phyloP scores from a whole-genome alignment of 75 land plant genomes.

The Gnetum montanum region DNA sequence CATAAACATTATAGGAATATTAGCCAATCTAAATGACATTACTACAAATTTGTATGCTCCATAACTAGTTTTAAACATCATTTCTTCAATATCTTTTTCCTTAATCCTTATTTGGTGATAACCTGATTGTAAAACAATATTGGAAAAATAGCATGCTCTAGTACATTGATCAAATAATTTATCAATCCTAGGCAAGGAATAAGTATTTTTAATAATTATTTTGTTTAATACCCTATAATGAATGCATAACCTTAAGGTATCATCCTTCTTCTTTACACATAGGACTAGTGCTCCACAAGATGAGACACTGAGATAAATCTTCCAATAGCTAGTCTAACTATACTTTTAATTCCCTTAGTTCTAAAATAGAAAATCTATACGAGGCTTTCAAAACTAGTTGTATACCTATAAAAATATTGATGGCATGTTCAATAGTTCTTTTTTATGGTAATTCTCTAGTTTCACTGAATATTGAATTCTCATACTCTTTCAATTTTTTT shows the following conservation, averaged over 20 bases:
- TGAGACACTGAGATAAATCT: background rate
- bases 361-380: background rate
- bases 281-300: background rate
- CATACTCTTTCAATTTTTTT: too few species aligned
- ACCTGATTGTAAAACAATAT: background rate
- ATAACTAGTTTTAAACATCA: background rate
- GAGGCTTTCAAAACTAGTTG: background rate
- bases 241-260: background rate
- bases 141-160: background rate
- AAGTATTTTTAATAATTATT: background rate
- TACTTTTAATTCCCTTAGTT: background rate
- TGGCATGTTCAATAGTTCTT: background rate
- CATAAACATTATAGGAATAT: background rate
- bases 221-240: background rate
- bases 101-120: background rate
- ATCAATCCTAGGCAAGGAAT: background rate
- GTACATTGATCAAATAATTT: background rate
- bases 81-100: background rate
- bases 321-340: background rate
- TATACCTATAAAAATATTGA: background rate
- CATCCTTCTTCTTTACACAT: background rate
- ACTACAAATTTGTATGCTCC: background rate
- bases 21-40: background rate
- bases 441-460: background rate
- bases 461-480: background rate